Conservation (phyloP, 2,329 filamentous ascomycete species). For the Fusarium citri region DNA sequence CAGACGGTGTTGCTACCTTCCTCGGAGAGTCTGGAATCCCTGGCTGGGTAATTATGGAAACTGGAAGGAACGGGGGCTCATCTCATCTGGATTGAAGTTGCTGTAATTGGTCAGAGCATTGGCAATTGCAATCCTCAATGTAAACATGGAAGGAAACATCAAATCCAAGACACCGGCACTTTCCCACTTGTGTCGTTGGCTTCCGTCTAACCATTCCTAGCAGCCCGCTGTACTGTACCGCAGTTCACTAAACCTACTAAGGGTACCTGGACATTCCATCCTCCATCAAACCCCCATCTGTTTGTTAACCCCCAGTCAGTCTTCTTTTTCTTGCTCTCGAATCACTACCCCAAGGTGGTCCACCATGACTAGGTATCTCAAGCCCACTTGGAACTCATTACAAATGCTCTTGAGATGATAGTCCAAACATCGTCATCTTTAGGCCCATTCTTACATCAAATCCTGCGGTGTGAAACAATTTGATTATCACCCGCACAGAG, state of each 20-base stretch:
- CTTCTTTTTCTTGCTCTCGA: slow-evolving; percentile 1
- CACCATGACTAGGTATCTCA: slow-evolving; percentile 22
- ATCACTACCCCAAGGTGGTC: slow-evolving; percentile 31
- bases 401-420: slow-evolving; percentile 30
- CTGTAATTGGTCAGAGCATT: slow-evolving; percentile 24
- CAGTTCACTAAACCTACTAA: neutral
- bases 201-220: slow-evolving; percentile 28
- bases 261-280: neutral
- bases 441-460: slow-evolving; percentile 11
- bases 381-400: slow-evolving; percentile 33
- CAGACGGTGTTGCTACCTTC: slow-evolving; percentile 18
- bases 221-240: slow-evolving; percentile 7
- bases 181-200: slow-evolving; percentile 30
- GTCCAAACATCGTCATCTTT: slow-evolving; percentile 23
- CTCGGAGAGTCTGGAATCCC: neutral
- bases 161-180: slow-evolving; percentile 31
- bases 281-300: neutral
- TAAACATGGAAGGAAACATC: slow-evolving; percentile 20
- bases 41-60: neutral
- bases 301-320: slow-evolving; percentile 17
- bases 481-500: slow-evolving; percentile 4
- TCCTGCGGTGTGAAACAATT: neutral
- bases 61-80: slow-evolving; percentile 12
- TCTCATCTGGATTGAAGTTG: neutral
- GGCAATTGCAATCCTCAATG: slow-evolving; percentile 8